A percentile compares a stretch with the other conserved stretches of the same genome.
Evolutionary conservation across 1,139 yeast genomes (phyloP).

Genomic region (Blastobotrys elegans): DNA sequence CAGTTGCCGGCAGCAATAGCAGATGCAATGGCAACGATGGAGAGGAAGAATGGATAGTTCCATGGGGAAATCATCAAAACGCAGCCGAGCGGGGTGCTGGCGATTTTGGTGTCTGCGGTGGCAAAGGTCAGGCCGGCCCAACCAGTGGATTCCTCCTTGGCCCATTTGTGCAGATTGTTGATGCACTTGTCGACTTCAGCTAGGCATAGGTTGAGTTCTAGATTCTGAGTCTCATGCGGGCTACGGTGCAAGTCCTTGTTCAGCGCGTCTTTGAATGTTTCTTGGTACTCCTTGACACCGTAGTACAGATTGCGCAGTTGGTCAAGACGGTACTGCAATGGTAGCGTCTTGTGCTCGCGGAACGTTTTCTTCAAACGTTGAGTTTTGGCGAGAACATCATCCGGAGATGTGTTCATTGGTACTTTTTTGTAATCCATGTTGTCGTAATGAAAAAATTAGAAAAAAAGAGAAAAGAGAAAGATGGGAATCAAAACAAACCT

Average conservation of each 20-base stretch:
- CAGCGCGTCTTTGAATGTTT: conserved; percentile 54
- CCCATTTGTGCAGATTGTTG: conserved; percentile 56
- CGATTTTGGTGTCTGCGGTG: conserved; percentile 48
- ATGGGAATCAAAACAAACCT: too few species aligned
- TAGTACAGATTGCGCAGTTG: conserved; percentile 67
- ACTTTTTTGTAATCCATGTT: conserved; percentile 16
- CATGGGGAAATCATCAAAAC: conserved; percentile 78
- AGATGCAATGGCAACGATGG: conserved; percentile 65
- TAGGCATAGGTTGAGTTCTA: conserved; percentile 51
- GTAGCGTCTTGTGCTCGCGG: conserved; percentile 46
- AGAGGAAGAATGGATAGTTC: conserved; percentile 73
- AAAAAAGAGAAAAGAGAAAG: not conserved
- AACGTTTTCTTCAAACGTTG: conserved; percentile 42
- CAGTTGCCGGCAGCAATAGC: conserved; percentile 88
- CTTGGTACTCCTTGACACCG: conserved; percentile 57
- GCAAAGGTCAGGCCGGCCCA: conserved; percentile 45
- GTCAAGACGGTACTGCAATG: conserved; percentile 53
- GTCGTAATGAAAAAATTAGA: not conserved
- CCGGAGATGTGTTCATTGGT: conserved; percentile 40
- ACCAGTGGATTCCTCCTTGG: conserved; percentile 47
- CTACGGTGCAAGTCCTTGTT: conserved; percentile 62
- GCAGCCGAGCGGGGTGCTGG: conserved; percentile 69
- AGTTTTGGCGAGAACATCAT: conserved; percentile 48
- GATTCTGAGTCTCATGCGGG: conserved; percentile 51
- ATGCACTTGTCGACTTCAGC: conserved; percentile 60